A percentile compares a stretch with the other conserved stretches of the same genome.
phyloP scores from a whole-genome alignment of 768 basidiomycete species.

The Boletus rufocinnamomeus region DNA sequence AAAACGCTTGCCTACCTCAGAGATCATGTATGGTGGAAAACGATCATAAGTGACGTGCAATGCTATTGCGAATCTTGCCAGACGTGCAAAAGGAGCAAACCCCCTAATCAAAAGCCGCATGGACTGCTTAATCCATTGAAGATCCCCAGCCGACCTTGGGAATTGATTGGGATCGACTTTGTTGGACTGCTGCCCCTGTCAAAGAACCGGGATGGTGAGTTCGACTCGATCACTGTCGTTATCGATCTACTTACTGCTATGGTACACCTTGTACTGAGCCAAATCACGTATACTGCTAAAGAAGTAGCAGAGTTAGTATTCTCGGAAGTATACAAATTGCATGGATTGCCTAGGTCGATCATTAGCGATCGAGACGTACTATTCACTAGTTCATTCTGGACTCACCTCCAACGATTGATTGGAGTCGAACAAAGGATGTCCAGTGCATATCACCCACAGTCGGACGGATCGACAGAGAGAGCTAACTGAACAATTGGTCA shows the following conservation, averaged over 20 bases:
- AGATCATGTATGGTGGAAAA: too few relatives aligned
- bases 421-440: slow-evolving; percentile 20
- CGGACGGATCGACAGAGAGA: slow-evolving; percentile 35
- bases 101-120: too few relatives aligned
- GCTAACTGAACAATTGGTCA: slow-evolving; percentile 13
- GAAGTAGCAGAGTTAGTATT: background rate
- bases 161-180: background rate
- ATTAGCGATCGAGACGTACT: background rate
- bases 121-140: too few relatives aligned
- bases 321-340: background rate
- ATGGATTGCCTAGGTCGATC: background rate
- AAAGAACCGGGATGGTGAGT: background rate
- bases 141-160: too few relatives aligned
- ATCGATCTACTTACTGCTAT: background rate
- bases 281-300: background rate
- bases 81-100: too few relatives aligned
- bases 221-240: background rate
- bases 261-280: background rate
- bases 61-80: too few relatives aligned
- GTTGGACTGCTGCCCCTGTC: background rate
- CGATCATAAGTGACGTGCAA: too few relatives aligned
- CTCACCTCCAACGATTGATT: background rate
- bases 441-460: slow-evolving; percentile 34
- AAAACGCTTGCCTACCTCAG: too few relatives aligned
- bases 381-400: background rate